A percentile compares a stretch with the other conserved stretches of the same genome.
phyloP scores from a whole-genome alignment of 2,329 filamentous ascomycete species.

The Tetracladium maxilliforme region DNA sequence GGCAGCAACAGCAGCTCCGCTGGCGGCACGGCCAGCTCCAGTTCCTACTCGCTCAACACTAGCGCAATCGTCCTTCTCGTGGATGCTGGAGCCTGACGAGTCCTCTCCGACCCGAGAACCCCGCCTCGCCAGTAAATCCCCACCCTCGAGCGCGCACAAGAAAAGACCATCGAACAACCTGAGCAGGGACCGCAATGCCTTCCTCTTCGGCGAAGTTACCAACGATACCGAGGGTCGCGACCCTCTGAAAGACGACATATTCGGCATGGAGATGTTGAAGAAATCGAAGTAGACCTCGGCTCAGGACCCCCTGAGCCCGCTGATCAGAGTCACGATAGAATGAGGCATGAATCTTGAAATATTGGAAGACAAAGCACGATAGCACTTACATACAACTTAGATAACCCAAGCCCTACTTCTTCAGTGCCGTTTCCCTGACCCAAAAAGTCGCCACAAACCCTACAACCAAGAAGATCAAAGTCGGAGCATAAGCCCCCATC shows the following conservation, averaged over 20 bases:
- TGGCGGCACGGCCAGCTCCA: slow-evolving; percentile 21
- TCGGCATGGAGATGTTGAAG: neutral
- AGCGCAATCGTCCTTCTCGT: slow-evolving; percentile 63
- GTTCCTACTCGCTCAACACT: slow-evolving; percentile 50
- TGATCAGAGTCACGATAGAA: neutral
- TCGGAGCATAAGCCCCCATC: slow-evolving; percentile 23
- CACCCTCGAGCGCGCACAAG: slow-evolving; percentile 15
- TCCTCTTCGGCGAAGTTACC: slow-evolving; percentile 40
- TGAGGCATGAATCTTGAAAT: neutral
- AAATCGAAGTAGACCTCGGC: slow-evolving; percentile 35
- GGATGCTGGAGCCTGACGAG: slow-evolving; percentile 50
- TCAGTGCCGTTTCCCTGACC: slow-evolving; percentile 41
- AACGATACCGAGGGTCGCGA: slow-evolving; percentile 18
- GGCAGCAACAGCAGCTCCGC: too few relatives aligned
- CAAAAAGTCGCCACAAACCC: slow-evolving; percentile 29
- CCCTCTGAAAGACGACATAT: slow-evolving; percentile 11
- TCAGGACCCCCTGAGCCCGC: slow-evolving; percentile 14
- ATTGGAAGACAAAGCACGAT: slow-evolving; percentile 6
- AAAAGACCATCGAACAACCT: slow-evolving; percentile 24
- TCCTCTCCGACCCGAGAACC: too few relatives aligned
- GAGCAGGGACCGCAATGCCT: slow-evolving; percentile 40
- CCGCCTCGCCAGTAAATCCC: too few relatives aligned
- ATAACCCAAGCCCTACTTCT: slow-evolving; percentile 5
- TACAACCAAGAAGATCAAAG: slow-evolving; percentile 17
- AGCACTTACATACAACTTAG: neutral